Evolutionary conservation across 2,329 filamentous ascomycete species (phyloP).

Genomic region (Fusarium sp.): DNA sequence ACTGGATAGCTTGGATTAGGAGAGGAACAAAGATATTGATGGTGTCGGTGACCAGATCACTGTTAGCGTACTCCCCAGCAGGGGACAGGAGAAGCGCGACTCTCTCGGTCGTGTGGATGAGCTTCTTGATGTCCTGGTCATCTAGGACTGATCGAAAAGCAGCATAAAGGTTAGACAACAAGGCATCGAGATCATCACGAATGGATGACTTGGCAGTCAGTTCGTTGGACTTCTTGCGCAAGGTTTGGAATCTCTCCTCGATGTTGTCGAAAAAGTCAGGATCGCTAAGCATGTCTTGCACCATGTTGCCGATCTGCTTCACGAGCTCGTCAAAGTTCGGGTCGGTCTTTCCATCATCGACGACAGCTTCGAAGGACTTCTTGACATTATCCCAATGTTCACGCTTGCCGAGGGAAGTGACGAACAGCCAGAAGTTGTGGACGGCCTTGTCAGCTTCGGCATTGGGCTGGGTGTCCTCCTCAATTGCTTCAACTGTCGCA

Average conservation of each 20-base stretch:
- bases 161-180: conserved; percentile 75
- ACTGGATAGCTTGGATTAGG: conserved; percentile 81
- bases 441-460: conserved; percentile 79
- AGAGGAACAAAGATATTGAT: conserved; percentile 85
- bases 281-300: conserved; percentile 86
- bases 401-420: conserved; percentile 81
- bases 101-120: conserved; percentile 74
- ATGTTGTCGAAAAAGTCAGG: conserved; percentile 86
- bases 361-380: conserved; percentile 73
- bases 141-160: conserved; percentile 76
- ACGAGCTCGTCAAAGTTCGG: conserved; percentile 85
- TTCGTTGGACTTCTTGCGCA: conserved; percentile 69
- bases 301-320: conserved; percentile 75
- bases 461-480: conserved; percentile 80
- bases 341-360: conserved; percentile 80
- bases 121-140: conserved; percentile 77
- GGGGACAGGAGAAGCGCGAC: conserved; percentile 79
- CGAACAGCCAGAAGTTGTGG: conserved; percentile 81
- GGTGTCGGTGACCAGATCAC: conserved; percentile 78
- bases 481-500: conserved; percentile 72
- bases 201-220: conserved; percentile 75
- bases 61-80: conserved; percentile 71
- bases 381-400: conserved; percentile 82
- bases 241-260: conserved; percentile 64
- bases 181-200: conserved; percentile 76